These are phyloP conservation scores for Melanomma pulvis-pyrius DNA, from an alignment of 495 filamentous ascomycete species.

Conservation along the genomic window DNA sequence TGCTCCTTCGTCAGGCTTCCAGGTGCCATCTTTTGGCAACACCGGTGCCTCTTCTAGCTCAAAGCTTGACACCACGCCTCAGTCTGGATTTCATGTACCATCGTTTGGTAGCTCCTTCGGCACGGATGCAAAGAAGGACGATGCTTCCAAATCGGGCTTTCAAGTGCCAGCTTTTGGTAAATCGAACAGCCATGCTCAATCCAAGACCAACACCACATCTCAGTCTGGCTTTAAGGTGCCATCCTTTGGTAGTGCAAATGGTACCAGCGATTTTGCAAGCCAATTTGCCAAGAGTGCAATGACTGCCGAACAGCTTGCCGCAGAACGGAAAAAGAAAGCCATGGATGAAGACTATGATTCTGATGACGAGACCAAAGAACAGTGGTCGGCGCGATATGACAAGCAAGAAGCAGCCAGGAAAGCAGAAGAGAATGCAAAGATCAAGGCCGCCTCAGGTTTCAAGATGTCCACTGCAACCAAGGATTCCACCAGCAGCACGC, in stretches of 20 bases:
- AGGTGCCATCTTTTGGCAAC: background rate
- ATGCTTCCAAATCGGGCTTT: background rate
- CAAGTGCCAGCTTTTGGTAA: constrained; percentile 3
- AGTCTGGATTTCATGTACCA: background rate
- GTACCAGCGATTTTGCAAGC: background rate
- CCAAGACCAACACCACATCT: background rate
- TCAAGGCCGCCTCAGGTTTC: constrained; percentile 6
- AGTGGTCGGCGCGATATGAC: constrained; percentile 20
- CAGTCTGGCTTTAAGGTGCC: background rate
- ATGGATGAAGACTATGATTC: constrained; percentile 29
- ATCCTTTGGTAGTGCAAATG: background rate
- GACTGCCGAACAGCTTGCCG: constrained; percentile 18
- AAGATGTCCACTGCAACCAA: background rate
- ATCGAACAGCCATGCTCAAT: background rate
- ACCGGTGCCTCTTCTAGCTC: background rate
- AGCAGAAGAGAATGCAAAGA: constrained; percentile 17
- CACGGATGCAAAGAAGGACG: background rate
- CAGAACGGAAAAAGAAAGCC: constrained; percentile 24
- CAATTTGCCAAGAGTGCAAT: constrained; percentile 21
- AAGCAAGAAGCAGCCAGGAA: constrained; percentile 7
- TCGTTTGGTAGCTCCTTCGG: background rate
- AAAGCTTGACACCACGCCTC: background rate
- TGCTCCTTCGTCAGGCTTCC: background rate
- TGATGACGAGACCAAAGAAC: constrained; percentile 23
- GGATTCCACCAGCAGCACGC: background rate